Evolutionary conservation across 805 yeast genomes (phyloP), one percentile per base, ranked within the genome.

Genomic region (Yamadazyma akitaensis): DNA sequence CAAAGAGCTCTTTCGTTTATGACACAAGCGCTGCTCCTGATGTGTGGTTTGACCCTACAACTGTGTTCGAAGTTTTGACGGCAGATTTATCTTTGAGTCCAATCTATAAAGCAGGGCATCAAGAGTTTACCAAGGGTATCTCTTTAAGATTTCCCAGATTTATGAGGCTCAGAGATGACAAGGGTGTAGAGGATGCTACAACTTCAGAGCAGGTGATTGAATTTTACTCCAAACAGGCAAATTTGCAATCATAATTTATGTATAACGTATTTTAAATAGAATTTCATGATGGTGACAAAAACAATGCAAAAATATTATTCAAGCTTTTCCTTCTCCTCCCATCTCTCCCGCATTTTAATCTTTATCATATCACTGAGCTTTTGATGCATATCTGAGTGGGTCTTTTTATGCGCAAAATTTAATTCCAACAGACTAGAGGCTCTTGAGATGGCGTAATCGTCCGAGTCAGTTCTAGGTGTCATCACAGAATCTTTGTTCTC

Each of bases 31-130:
- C 91, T 4, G 76, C 72, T 40, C 97, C 98, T 0, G 97, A 91
- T 60, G 89, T 91, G 7, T 91, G 97, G 97, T 86, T 91, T 59
- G 96, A 91, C 58, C 97, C 98, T 7, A 75, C 84, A 0, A 65
- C 74, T 21, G 75, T 91, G 6, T 89, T 94, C 70, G 98, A 91
- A 65, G 96, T 91, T 1, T 71, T 88, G 48, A 87, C 96, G 1
- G 98, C 98, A 0, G 97, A 91, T 65, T 73, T 91, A 43, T 86
- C 96, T 0, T 74, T 89, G 47, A 85, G 95, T 43, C 98, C 98
- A 0, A 73, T 88, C 5, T 91, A 91, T 64, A 88, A 88, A 59
- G 95, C 97, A 0, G 96, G 94, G 4, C 77, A 77, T 25, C 73
- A 75, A 24, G 79, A 79, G 42, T 77, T 82, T 48, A 95, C 89